Conservation (phyloP, 2,329 filamentous ascomycete species). For the Colletotrichum abscissum region DNA sequence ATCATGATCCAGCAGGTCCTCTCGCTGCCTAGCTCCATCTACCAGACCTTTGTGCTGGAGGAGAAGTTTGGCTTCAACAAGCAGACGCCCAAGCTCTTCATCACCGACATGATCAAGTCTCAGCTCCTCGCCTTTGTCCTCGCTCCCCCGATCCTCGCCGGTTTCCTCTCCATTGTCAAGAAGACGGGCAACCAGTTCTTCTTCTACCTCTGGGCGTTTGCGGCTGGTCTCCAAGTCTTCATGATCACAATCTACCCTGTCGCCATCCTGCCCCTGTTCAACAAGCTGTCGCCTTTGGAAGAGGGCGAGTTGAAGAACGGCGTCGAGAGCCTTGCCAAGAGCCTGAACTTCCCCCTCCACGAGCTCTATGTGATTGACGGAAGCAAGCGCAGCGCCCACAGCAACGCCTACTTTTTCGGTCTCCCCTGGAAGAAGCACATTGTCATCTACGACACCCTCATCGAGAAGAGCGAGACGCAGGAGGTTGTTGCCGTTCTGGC, state of each 20-base stretch:
- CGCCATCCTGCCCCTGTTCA: conserved; percentile 94
- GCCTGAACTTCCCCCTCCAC: conserved; percentile 89
- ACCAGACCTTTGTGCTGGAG: conserved; percentile 95
- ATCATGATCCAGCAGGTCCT: conserved; percentile 84
- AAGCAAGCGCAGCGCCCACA: conserved; percentile 87
- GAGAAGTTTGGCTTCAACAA: conserved; percentile 99
- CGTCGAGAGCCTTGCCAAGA: conserved; percentile 85
- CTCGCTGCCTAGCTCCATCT: conserved; percentile 84
- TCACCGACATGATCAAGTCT: conserved; percentile 91
- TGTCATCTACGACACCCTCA: conserved; percentile 97
- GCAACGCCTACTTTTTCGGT: conserved; percentile 95
- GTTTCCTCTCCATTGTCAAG: conserved; percentile 93
- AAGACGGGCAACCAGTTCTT: conserved; percentile 95
- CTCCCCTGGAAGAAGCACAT: conserved; percentile 99
- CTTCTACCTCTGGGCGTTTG: conserved; percentile 97
- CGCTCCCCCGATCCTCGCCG: conserved; percentile 88
- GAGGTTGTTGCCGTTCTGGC: conserved; percentile 96
- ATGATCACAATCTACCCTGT: conserved; percentile 97
- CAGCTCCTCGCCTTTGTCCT: conserved; percentile 84
- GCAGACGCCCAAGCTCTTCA: conserved; percentile 88
- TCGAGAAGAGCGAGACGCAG: conserved; percentile 91
- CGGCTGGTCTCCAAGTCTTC: conserved; percentile 88
- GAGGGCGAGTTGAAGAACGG: conserved; percentile 88
- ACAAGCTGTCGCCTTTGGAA: conserved; percentile 94
- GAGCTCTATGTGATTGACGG: conserved; percentile 96